A percentile compares a stretch with the other conserved stretches of the same genome.
Conservation (phyloP, 345 rosid species). For the Leavenworthia alabamica region DNA sequence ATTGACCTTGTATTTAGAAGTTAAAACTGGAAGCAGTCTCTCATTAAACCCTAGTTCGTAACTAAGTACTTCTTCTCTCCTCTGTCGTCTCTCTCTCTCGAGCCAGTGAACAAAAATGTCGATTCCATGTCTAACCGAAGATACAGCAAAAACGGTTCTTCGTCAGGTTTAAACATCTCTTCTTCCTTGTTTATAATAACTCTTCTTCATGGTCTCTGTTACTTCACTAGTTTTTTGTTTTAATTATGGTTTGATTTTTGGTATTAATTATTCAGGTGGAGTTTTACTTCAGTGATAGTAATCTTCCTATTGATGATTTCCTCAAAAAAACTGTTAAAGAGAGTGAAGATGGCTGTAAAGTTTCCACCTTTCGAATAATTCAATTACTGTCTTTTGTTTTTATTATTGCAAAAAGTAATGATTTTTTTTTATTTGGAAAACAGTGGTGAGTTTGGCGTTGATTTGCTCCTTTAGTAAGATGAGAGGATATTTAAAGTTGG, state of each 20-base stretch:
- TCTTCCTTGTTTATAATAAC: background rate
- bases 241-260: background rate
- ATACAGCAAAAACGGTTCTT: slow-evolving; percentile 56
- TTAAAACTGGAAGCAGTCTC: background rate
- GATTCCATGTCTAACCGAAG: slow-evolving; percentile 52
- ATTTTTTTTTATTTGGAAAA: slow-evolving; percentile 29
- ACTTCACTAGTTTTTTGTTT: background rate
- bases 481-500: slow-evolving; percentile 71
- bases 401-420: background rate
- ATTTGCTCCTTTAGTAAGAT: slow-evolving; percentile 89
- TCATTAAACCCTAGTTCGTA: slow-evolving; percentile 34
- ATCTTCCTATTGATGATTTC: slow-evolving; percentile 75
- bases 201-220: background rate
- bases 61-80: background rate
- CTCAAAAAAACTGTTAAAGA: slow-evolving; percentile 53
- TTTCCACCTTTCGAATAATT: background rate
- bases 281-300: slow-evolving; percentile 94
- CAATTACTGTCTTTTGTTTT: too few species aligned
- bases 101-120: slow-evolving; percentile 39
- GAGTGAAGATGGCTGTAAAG: slow-evolving; percentile 73
- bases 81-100: background rate
- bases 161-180: slow-evolving; percentile 50
- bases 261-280: slow-evolving; percentile 51
- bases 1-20: too few species aligned
- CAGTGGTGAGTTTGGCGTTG: slow-evolving; percentile 84